These are phyloP conservation scores for Eutypa lata DNA, from an alignment of 2,329 filamentous ascomycete species.

Conservation along the genomic window DNA sequence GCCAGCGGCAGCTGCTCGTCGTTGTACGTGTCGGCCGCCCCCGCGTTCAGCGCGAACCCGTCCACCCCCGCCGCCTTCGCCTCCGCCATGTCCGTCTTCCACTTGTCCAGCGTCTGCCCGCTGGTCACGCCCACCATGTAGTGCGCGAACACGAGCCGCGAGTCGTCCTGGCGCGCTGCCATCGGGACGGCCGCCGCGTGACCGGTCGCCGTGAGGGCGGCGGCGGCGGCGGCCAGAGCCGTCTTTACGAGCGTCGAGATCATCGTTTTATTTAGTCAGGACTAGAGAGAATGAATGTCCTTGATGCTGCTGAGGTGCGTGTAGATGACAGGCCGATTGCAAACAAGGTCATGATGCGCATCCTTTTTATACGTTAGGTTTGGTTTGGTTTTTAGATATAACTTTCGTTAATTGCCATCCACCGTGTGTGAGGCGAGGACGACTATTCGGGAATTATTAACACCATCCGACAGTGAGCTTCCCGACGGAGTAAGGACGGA, in stretches of 20 bases:
- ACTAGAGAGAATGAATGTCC: too few species aligned
- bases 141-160: slow-evolving; percentile 22
- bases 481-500: too few species aligned
- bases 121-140: slow-evolving; percentile 26
- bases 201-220: background rate
- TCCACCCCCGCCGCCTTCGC: slow-evolving; percentile 24
- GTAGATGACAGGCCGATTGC: too few species aligned
- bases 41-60: slow-evolving; percentile 26
- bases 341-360: too few species aligned
- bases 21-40: slow-evolving; percentile 21
- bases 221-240: background rate
- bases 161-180: slow-evolving; percentile 6
- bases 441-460: too few species aligned
- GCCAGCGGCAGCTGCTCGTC: slow-evolving; percentile 25
- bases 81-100: slow-evolving; percentile 23
- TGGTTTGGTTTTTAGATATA: too few species aligned
- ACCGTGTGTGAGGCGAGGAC: too few species aligned
- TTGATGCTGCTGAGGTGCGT: too few species aligned
- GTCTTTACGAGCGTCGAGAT: background rate
- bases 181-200: background rate
- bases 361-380: too few species aligned
- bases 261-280: background rate
- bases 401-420: too few species aligned
- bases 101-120: slow-evolving; percentile 22
- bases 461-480: too few species aligned